Evolutionary conservation across 2,329 filamentous ascomycete genomes (phyloP), one percentile per base, ranked within the genome.

Genomic region (Beauveria asiatica): DNA sequence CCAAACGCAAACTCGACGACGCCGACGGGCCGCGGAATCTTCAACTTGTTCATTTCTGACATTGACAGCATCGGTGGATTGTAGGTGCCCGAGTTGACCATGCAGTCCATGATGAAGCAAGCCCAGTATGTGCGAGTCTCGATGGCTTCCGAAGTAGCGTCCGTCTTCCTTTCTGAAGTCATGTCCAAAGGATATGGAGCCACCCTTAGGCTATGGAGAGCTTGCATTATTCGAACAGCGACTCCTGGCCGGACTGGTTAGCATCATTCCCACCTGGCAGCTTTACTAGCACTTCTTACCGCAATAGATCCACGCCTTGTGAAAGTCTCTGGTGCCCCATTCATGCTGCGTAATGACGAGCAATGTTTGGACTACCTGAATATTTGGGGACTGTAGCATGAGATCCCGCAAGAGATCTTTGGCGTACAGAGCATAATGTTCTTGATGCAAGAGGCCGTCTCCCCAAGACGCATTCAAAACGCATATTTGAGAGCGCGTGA

Each of bases 81-180:
- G 25, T 74, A 74, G 0, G 71, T 75, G 0, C 75, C 75, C 1
- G 74, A 77, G 42, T 74, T 74, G 42, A 78, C 70, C 55, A 76
- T 72, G 10, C 75, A 73, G 60, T 78, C 75, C 69, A 78, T 73
- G 33, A 79, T 72, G 57, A 77, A 77, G 62, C 76, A 78, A 0
- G 72, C 72, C 76, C 76, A 78, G 48, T 76, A 77, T 0, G 75
- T 76, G 1, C 76, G 65, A 2, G 73, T 74, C 42, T 75, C 70
- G 3, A 73, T 70, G 0, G 72, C 69, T 0, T 67, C 64, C 4
- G 67, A 65, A 7, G 68, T 44, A 37, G 64, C 30, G 19, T 70
- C 62, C 3, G 65, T 61, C 23, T 63, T 59, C 3, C 59, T 59
- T n/a, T 64, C 64, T 2, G 61, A 57, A 3, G 64, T 64, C 0